phyloP scores from a whole-genome alignment of 1,284 basidiomycete species.

The Sanguinoderma infundibulare region DNA sequence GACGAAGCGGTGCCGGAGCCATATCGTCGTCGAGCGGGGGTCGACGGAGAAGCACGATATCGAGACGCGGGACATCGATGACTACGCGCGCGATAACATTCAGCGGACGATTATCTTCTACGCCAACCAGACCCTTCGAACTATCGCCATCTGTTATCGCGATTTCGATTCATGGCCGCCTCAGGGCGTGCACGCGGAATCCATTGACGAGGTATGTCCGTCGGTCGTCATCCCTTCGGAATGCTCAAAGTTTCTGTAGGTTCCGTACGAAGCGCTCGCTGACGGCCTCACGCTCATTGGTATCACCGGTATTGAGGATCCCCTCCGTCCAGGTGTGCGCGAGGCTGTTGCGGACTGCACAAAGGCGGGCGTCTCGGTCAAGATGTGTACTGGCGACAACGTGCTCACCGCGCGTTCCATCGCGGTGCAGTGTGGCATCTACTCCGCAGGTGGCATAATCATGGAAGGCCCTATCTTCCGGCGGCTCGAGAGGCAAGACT shows the following conservation, averaged over 20 bases:
- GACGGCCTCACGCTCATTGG: constrained; percentile 83
- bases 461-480: constrained; percentile 93
- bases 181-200: constrained; percentile 42
- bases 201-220: constrained; percentile 56
- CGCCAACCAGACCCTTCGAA: constrained; percentile 93
- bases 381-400: constrained; percentile 99
- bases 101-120: constrained; percentile 94
- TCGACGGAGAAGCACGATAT: constrained; percentile 43
- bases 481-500: constrained; percentile 56
- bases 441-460: constrained; percentile 89
- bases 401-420: constrained; percentile 94
- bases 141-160: constrained; percentile 91
- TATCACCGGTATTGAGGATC: constrained; percentile 95
- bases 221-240: neutral
- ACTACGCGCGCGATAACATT: constrained; percentile 78
- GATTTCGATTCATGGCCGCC: constrained; percentile 93
- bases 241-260: constrained; percentile 37
- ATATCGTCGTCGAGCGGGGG: constrained; percentile 69
- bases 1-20: constrained; percentile 71
- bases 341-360: constrained; percentile 89
- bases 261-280: constrained; percentile 76
- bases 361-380: constrained; percentile 92
- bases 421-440: constrained; percentile 95
- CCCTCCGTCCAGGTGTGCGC: constrained; percentile 87
- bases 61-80: constrained; percentile 65